phyloP scores from a whole-genome alignment of 306 rosid genomes.

The Cucurbita moschata region DNA sequence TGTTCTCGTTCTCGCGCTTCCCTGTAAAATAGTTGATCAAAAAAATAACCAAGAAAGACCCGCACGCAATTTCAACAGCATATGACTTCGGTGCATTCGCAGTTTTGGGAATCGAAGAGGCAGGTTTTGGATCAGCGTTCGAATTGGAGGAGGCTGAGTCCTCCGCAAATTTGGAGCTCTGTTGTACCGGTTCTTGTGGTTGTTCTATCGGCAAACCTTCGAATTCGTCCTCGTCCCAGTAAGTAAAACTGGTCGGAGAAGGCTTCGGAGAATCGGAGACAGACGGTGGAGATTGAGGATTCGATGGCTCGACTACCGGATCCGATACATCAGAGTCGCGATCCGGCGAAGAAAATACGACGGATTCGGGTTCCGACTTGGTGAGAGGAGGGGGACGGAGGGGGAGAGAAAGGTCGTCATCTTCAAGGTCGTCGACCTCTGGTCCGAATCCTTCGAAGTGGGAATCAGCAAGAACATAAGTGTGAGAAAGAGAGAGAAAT shows the following conservation, averaged over 20 bases:
- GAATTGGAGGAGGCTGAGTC: conserved; percentile 15
- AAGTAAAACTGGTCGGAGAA: conserved; percentile 41
- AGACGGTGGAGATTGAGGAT: conserved; percentile 10
- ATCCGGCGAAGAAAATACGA: conserved; percentile 13
- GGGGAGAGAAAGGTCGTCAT: conserved; percentile 21
- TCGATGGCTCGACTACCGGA: background rate
- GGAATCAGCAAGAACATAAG: conserved; percentile 22
- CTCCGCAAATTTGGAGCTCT: conserved; percentile 10
- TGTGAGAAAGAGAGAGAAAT: conserved; percentile 15
- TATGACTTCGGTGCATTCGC: conserved; percentile 18
- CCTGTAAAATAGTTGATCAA: conserved; percentile 69
- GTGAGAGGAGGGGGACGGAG: conserved; percentile 53
- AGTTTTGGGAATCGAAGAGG: conserved; percentile 1
- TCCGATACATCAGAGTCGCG: conserved; percentile 11
- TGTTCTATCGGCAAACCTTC: conserved; percentile 59
- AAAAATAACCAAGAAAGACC: conserved; percentile 46
- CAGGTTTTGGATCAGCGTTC: conserved; percentile 13
- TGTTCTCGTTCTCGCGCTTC: conserved; percentile 69
- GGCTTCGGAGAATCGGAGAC: conserved; percentile 37
- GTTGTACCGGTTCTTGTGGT: background rate
- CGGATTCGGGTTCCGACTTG: conserved; percentile 18
- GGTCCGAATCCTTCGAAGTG: conserved; percentile 61
- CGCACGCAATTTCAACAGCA: conserved; percentile 54
- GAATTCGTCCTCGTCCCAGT: conserved; percentile 95
- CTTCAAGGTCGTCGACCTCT: conserved; percentile 30